phyloP scores from a whole-genome alignment of 2,329 filamentous ascomycete species.

The Chrysoporthe austroafricana region DNA sequence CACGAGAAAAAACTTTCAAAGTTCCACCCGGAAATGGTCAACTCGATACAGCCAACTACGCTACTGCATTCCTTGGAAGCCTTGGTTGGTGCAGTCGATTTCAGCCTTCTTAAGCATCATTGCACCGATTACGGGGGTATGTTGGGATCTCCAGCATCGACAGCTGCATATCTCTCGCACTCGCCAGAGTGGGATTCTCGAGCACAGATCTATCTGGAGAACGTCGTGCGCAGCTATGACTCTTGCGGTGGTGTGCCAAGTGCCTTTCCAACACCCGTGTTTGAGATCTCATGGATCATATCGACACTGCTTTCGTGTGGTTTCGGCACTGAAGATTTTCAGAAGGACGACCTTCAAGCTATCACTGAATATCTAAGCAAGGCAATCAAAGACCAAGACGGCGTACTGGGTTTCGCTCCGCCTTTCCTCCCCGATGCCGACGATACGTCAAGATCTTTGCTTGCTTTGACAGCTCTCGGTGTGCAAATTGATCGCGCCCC shows the following conservation, averaged over 20 bases:
- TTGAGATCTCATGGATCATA: background rate
- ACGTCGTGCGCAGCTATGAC: background rate
- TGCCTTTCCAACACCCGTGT: background rate
- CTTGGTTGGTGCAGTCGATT: background rate
- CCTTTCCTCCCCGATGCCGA: slow-evolving; percentile 3
- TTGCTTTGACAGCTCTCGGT: background rate
- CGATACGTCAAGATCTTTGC: slow-evolving; percentile 7
- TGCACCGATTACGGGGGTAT: background rate
- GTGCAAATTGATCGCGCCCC: background rate
- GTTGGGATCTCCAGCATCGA: background rate
- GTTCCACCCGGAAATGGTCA: background rate
- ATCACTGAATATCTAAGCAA: too few species aligned
- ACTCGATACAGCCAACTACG: background rate
- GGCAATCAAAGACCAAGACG: background rate
- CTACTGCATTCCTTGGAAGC: slow-evolving; percentile 2
- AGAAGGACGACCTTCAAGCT: too few species aligned
- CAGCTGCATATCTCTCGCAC: too few species aligned
- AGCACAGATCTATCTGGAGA: slow-evolving; percentile 6
- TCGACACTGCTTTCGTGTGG: background rate
- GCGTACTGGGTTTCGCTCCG: background rate
- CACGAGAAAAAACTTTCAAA: background rate
- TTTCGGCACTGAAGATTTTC: background rate
- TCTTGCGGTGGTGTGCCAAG: background rate
- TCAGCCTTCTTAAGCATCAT: background rate
- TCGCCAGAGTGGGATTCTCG: background rate